A percentile compares a stretch with the other conserved stretches of the same genome.
phyloP scores from a whole-genome alignment of 257 asterid species.

The Cruciata laevipes region DNA sequence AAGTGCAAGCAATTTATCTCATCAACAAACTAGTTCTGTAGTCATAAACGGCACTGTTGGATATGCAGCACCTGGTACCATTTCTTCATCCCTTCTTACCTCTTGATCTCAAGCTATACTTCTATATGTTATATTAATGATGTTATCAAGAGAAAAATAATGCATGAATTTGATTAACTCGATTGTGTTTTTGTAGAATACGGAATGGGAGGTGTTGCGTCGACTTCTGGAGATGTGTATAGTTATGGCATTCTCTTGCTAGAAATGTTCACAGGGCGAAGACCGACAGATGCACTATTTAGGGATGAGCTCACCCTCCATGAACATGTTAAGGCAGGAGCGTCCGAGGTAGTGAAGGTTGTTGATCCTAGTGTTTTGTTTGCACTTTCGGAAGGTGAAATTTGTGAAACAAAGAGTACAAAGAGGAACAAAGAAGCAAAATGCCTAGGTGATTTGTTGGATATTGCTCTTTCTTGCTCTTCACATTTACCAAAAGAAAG shows the following conservation, averaged over 20 bases:
- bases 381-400: background rate
- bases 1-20: background rate
- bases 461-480: constrained; percentile 23
- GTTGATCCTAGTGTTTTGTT: constrained; percentile 18
- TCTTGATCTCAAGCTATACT: background rate
- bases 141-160: background rate
- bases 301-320: constrained; percentile 33
- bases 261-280: constrained; percentile 39
- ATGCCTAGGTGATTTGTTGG: constrained; percentile 10
- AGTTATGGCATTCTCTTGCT: constrained; percentile 46
- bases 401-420: constrained; percentile 1
- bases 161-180: background rate
- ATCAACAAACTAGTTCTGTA: constrained; percentile 11
- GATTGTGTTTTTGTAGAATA: constrained; percentile 28
- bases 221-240: constrained; percentile 40
- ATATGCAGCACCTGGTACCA: constrained; percentile 27
- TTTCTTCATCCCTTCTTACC: background rate
- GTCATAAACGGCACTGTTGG: constrained; percentile 25
- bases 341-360: constrained; percentile 21
- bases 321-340: constrained; percentile 26
- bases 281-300: constrained; percentile 35
- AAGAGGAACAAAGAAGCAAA: background rate
- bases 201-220: constrained; percentile 34
- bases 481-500: constrained; percentile 11
- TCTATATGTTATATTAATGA: too few relatives aligned